These are phyloP conservation scores for Globisporangium camurandrum DNA, from an alignment of 352 stramenopile species.

Conservation along the genomic window DNA sequence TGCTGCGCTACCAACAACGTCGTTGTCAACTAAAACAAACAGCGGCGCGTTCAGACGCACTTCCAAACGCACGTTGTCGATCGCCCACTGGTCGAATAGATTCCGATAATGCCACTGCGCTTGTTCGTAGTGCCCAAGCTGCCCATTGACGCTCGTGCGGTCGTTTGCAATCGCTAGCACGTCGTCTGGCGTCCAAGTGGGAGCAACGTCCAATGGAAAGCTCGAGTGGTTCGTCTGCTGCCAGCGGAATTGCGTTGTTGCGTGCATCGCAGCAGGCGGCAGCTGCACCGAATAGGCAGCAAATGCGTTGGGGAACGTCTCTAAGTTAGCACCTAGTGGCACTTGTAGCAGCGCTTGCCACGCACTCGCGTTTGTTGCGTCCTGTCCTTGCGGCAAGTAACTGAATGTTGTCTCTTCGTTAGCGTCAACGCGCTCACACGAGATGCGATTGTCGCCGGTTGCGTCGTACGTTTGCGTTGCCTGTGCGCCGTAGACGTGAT, in stretches of 20 bases:
- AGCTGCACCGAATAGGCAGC: conserved; percentile 25
- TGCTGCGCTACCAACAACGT: conserved; percentile 13
- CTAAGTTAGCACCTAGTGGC: conserved; percentile 9
- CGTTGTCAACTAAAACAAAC: conserved; percentile 15
- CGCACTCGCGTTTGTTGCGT: conserved; percentile 29
- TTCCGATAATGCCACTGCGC: conserved; percentile 60
- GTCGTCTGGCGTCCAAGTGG: conserved; percentile 13
- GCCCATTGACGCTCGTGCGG: conserved; percentile 23
- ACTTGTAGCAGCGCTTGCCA: conserved; percentile 38
- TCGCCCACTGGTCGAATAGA: conserved; percentile 68
- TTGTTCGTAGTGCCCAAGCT: conserved; percentile 24
- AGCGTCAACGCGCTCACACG: conserved; percentile 41
- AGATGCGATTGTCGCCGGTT: conserved; percentile 43
- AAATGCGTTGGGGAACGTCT: not conserved
- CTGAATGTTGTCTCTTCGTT: conserved; percentile 48
- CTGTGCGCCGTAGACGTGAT: conserved; percentile 49
- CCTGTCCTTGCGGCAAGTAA: conserved; percentile 24
- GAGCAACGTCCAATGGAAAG: conserved; percentile 39
- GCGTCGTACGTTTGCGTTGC: conserved; percentile 34
- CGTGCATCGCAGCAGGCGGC: conserved; percentile 34
- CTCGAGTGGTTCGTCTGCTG: conserved; percentile 63
- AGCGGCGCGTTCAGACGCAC: conserved; percentile 37
- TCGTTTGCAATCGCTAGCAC: conserved; percentile 36
- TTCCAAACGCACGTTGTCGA: conserved; percentile 52
- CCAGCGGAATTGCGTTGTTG: conserved; percentile 44